Conservation (phyloP, 1,139 yeast species). For the Blastobotrys elegans region DNA sequence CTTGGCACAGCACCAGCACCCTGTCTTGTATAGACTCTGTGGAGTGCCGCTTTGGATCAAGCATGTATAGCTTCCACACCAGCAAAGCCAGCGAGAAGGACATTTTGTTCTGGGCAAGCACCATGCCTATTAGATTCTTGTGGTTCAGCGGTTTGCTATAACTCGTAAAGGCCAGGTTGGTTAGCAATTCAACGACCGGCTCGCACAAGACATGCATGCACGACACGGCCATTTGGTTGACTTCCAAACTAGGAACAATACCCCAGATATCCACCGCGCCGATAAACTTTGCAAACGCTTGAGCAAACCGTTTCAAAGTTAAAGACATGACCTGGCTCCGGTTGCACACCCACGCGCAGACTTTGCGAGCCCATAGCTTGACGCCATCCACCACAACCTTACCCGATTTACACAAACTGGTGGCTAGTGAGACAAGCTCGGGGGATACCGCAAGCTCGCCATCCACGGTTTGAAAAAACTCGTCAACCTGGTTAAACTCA, state of each 20-base stretch:
- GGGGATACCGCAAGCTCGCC: conserved; percentile 6
- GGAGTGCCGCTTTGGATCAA: conserved; percentile 47
- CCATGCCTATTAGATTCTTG: neutral
- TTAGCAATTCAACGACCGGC: neutral
- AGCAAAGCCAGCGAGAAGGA: conserved; percentile 16
- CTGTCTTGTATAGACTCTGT: conserved; percentile 44
- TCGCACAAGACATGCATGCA: neutral
- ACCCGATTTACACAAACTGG: neutral
- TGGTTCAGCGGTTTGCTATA: neutral
- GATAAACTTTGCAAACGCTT: neutral
- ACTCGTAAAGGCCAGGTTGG: neutral
- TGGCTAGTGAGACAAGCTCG: conserved; percentile 10
- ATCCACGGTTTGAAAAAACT: conserved; percentile 5
- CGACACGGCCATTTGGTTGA: neutral
- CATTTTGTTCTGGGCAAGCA: neutral
- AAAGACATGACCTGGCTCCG: neutral
- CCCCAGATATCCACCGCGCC: neutral
- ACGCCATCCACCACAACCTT: neutral
- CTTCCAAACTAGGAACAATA: neutral
- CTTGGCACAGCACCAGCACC: conserved; percentile 52
- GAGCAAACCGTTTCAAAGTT: neutral
- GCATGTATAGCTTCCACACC: conserved; percentile 27
- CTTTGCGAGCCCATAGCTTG: conserved; percentile 14
- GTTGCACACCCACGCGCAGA: conserved; percentile 28
- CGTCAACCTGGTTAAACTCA: neutral